A percentile compares a stretch with the other conserved stretches of the same genome.
phyloP scores from a whole-genome alignment of 164 flowering plant genomes.

The Dillenia turbinata region DNA sequence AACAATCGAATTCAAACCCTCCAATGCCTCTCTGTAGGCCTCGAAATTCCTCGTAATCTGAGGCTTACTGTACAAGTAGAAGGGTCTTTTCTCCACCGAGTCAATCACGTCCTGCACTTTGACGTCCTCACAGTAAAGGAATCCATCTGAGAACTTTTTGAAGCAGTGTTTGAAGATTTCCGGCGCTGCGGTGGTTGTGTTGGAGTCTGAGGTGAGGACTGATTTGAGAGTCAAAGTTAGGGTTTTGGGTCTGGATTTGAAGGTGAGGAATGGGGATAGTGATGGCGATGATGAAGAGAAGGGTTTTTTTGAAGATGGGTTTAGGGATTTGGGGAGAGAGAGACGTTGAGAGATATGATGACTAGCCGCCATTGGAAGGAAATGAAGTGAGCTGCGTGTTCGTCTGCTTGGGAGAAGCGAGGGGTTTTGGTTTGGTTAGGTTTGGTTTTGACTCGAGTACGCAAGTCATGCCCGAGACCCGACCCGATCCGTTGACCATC shows the following conservation, averaged over 20 bases:
- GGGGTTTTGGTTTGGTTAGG: too few species aligned
- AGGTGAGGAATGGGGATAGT: constrained; percentile 10
- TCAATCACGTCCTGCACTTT: constrained; percentile 73
- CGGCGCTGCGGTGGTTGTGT: constrained; percentile 14
- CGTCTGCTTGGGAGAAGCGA: too few species aligned
- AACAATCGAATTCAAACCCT: constrained; percentile 65
- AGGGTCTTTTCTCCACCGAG: constrained; percentile 68
- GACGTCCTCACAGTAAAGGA: constrained; percentile 66
- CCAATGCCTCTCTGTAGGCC: constrained; percentile 80
- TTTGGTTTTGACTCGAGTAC: too few species aligned
- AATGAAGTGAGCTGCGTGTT: neutral
- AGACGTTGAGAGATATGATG: constrained; percentile 31
- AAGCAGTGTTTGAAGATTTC: constrained; percentile 69
- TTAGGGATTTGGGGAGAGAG: constrained; percentile 26
- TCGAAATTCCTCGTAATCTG: constrained; percentile 78
- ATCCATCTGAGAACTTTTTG: constrained; percentile 69
- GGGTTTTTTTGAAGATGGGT: constrained; percentile 10
- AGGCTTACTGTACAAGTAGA: constrained; percentile 84
- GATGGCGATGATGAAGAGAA: constrained; percentile 12
- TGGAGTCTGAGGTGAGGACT: constrained; percentile 29
- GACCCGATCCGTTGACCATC: too few species aligned
- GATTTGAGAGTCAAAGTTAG: constrained; percentile 30
- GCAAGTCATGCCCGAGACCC: too few species aligned
- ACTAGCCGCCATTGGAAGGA: constrained; percentile 49
- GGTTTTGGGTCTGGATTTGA: constrained; percentile 21